Evolutionary conservation across 352 stramenopile species (phyloP).

Genomic region (Pythium angustatum): DNA sequence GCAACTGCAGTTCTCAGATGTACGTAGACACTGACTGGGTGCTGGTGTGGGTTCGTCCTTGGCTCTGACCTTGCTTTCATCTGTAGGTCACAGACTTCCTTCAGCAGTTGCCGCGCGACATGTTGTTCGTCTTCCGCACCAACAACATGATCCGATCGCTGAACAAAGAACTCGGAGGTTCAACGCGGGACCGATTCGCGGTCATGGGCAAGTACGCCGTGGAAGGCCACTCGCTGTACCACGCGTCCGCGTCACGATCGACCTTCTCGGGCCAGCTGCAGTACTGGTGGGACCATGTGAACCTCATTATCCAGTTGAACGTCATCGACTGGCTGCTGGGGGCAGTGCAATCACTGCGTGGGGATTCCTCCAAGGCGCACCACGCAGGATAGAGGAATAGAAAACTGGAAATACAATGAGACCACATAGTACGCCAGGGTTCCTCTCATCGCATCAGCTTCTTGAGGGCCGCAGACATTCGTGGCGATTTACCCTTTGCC

Average conservation of each 20-base stretch:
- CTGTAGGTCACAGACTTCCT: slow-evolving; percentile 76
- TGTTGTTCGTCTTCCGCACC: slow-evolving; percentile 91
- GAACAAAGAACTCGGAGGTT: slow-evolving; percentile 88
- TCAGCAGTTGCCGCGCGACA: slow-evolving; percentile 84
- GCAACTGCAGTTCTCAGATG: slow-evolving; percentile 61
- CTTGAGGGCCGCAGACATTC: slow-evolving; percentile 28
- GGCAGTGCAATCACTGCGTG: slow-evolving; percentile 39
- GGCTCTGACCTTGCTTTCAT: background rate
- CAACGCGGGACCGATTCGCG: slow-evolving; percentile 72
- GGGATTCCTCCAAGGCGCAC: slow-evolving; percentile 25
- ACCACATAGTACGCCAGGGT: background rate
- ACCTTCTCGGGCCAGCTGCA: slow-evolving; percentile 13
- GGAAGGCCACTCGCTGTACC: slow-evolving; percentile 54
- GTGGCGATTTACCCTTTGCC: slow-evolving; percentile 24
- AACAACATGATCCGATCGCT: slow-evolving; percentile 91
- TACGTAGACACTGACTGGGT: too few relatives aligned
- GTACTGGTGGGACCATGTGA: slow-evolving; percentile 73
- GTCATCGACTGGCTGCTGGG: slow-evolving; percentile 60
- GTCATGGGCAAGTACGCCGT: slow-evolving; percentile 78
- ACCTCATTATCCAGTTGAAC: slow-evolving; percentile 58
- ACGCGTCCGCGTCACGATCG: slow-evolving; percentile 17
- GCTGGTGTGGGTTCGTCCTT: too few relatives aligned
- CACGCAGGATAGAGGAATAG: slow-evolving; percentile 23
- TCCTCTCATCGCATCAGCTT: slow-evolving; percentile 26
- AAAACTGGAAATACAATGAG: background rate